Evolutionary conservation across 2,329 filamentous ascomycete genomes (phyloP), one percentile per base, ranked within the genome.

Genomic region (Pleoardoris graminearum): DNA sequence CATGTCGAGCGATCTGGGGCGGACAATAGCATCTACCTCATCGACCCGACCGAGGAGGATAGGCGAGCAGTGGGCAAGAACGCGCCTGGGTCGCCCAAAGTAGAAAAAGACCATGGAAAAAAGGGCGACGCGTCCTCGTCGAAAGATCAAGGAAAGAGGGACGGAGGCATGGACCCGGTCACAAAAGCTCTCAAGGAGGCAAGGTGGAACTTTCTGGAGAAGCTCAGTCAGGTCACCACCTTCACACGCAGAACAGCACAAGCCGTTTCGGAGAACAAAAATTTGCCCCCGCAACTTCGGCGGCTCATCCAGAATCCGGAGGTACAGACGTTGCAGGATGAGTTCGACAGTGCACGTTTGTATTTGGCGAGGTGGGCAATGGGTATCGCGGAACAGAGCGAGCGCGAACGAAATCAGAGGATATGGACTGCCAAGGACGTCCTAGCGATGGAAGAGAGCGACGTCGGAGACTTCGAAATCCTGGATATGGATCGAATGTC

Each of bases 341-440:
- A 99, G 69, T 99, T 97, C 64, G 95, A 99, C 77, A 96, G 91
- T 65, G 94, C 95, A 3, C 84, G 94, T 59, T 82, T 99, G 54
- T 99, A 99, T 69, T 81, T 99, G 33, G 94, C 94, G 19, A 83
- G 94, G 58, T 99, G 94, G 94, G 94, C 94, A 2, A 97, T 99
- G 94, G 91, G 91, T 7, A 96, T 99, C 59, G 92, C 94, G 0
- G 95, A 99, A 72, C 94, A 99, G 76, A 93, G 92, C 65, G 94
- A 99, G 68, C 82, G 86, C 33, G 94, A 99, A 64, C 81, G 88
- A 21, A 89, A 86, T 46, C 88, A 92, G 72, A 82, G 92, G 41
- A 92, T 96, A 67, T 99, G 91, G 89, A 97, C 92, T 0, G 93
- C 91, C 0, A 87, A 86, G 59, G 94, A 99, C 75, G 88, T 97